phyloP scores from a whole-genome alignment of 345 rosid genomes.

The Chamaenerion angustifolium region DNA sequence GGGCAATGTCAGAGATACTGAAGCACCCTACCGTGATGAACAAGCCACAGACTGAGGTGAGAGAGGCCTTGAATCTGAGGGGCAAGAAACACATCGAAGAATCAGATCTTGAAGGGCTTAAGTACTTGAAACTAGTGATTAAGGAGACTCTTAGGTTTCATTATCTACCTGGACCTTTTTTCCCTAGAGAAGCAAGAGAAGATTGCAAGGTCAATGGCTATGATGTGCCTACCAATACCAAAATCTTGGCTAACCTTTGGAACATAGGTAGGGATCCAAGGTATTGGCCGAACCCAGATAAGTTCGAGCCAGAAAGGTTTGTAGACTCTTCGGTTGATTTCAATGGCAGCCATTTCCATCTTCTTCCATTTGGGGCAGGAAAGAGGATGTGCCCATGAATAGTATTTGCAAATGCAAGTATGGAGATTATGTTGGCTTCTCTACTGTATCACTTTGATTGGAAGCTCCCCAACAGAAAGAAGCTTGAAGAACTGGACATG shows the following conservation, averaged over 20 bases:
- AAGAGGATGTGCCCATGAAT: no score
- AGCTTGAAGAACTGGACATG: no score
- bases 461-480: no score
- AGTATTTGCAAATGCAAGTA: no score
- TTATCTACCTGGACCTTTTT: conserved; percentile 14
- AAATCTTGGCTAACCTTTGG: conserved; percentile 6
- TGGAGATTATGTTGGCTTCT: no score
- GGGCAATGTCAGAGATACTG: conserved; percentile 22
- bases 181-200: conserved; percentile 15
- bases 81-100: conserved; percentile 3
- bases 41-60: conserved; percentile 14
- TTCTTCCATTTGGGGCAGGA: no score
- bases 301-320: conserved; percentile 9
- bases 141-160: conserved; percentile 20
- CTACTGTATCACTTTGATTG: no score
- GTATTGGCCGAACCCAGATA: conserved; percentile 10
- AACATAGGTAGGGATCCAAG: conserved; percentile 9
- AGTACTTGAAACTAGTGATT: conserved; percentile 13
- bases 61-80: conserved; percentile 2
- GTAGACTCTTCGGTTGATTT: conserved; percentile 6
- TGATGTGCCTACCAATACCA: conserved; percentile 8
- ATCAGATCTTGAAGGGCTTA: conserved; percentile 5
- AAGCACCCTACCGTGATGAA: conserved; percentile 11
- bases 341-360: no score
- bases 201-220: conserved; percentile 11